Evolutionary conservation across 1,139 yeast species (phyloP).

Genomic region (Tardiomyces depauwii): DNA sequence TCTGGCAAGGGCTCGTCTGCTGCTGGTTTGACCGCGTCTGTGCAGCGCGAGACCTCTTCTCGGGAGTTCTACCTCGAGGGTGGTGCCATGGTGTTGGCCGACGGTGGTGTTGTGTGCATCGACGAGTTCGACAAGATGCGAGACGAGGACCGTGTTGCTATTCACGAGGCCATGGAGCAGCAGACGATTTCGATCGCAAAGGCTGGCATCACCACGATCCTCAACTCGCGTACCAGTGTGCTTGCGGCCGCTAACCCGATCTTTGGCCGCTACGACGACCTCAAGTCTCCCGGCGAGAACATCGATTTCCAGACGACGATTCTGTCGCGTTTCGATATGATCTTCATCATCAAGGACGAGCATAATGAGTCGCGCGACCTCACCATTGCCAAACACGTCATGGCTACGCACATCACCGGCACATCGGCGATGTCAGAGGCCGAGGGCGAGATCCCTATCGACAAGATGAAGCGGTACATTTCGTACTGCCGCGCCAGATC

Average conservation of each 20-base stretch:
- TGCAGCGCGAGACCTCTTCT: slow-evolving; percentile 80
- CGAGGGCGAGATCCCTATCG: slow-evolving; percentile 84
- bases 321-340: slow-evolving; percentile 96
- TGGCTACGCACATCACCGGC: slow-evolving; percentile 86
- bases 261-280: slow-evolving; percentile 91
- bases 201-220: slow-evolving; percentile 95
- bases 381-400: slow-evolving; percentile 87
- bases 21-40: slow-evolving; percentile 97
- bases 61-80: slow-evolving; percentile 95
- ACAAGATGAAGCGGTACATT: slow-evolving; percentile 83
- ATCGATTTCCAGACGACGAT: slow-evolving; percentile 96
- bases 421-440: slow-evolving; percentile 40
- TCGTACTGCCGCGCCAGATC: slow-evolving; percentile 82
- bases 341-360: slow-evolving; percentile 91
- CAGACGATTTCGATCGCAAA: slow-evolving; percentile 98
- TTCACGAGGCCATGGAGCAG: slow-evolving; percentile 99
- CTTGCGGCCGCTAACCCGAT: slow-evolving; percentile 97
- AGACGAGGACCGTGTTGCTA: slow-evolving; percentile 97
- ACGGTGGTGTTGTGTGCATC: slow-evolving; percentile 98
- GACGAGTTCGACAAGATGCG: slow-evolving; percentile 99
- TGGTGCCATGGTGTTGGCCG: slow-evolving; percentile 99
- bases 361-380: slow-evolving; percentile 81
- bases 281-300: slow-evolving; percentile 94
- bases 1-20: slow-evolving; percentile 99
- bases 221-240: slow-evolving; percentile 92